A percentile compares a stretch with the other conserved stretches of the same genome.
Evolutionary conservation across 1,284 basidiomycete species (phyloP).

Genomic region (Pseudomicrostroma phylloplanum): DNA sequence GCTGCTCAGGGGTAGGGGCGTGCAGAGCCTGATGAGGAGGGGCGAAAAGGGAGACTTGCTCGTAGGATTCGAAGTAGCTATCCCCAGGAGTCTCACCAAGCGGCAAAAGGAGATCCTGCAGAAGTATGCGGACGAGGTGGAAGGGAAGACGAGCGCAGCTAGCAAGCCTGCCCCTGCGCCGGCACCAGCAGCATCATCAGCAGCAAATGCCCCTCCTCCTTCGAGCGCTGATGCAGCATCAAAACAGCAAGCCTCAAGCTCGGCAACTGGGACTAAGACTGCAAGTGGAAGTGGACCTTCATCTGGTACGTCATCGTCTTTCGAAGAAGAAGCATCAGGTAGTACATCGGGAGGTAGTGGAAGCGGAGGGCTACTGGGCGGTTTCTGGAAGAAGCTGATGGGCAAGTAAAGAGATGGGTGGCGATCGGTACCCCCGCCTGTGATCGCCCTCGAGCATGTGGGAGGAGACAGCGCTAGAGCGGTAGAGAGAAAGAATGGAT

Average conservation of each 20-base stretch:
- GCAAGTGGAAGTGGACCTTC: background rate
- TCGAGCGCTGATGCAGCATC: background rate
- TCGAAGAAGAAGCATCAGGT: background rate
- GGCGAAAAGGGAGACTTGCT: conserved; percentile 78
- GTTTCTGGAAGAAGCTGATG: conserved; percentile 9
- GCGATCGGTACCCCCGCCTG: no score
- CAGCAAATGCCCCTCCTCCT: background rate
- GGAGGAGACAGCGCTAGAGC: no score
- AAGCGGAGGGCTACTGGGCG: background rate
- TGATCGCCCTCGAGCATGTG: no score
- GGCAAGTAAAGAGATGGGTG: background rate
- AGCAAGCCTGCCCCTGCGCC: background rate
- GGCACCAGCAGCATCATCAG: background rate
- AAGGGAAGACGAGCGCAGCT: conserved; percentile 58
- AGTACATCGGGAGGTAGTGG: background rate
- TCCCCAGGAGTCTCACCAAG: conserved; percentile 79
- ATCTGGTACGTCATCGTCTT: conserved; percentile 1
- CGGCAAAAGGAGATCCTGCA: conserved; percentile 81
- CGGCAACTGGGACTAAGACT: background rate
- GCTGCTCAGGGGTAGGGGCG: conserved; percentile 82
- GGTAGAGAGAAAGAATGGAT: no score
- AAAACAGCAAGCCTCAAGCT: no score
- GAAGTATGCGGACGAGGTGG: conserved; percentile 84
- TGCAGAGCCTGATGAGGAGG: conserved; percentile 57
- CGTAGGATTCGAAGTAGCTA: conserved; percentile 77